These are phyloP conservation scores for Claviceps sp. DNA, from an alignment of 2,329 filamentous ascomycete genomes.

Conservation along the genomic window DNA sequence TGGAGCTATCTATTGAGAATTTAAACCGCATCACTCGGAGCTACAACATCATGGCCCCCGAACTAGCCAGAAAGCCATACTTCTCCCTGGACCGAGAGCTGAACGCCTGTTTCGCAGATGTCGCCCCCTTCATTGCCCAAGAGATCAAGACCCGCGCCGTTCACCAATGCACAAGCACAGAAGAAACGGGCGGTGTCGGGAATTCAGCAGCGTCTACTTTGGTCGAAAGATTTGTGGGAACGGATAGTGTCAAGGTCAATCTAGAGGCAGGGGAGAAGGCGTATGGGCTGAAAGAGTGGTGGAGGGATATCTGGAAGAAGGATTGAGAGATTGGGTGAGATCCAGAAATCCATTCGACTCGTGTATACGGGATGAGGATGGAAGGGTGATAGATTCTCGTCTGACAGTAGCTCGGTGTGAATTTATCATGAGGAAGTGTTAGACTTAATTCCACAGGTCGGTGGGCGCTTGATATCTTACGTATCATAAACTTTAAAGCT, in stretches of 20 bases:
- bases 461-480: too few species aligned
- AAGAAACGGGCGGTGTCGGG: slow-evolving; percentile 13
- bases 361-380: too few species aligned
- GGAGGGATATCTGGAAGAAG: slow-evolving; percentile 59
- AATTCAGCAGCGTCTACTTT: slow-evolving; percentile 32
- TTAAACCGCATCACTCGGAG: slow-evolving; percentile 71
- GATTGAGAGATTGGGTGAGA: not conserved
- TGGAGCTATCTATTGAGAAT: slow-evolving; percentile 59
- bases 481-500: too few species aligned
- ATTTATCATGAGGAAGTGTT: too few species aligned
- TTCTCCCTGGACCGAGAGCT: slow-evolving; percentile 75
- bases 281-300: slow-evolving; percentile 83
- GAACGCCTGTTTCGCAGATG: slow-evolving; percentile 67
- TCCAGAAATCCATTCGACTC: too few species aligned
- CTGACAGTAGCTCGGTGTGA: too few species aligned
- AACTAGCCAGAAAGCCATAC: slow-evolving; percentile 86
- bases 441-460: too few species aligned
- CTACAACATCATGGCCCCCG: slow-evolving; percentile 91
- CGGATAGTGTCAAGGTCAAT: slow-evolving; percentile 42
- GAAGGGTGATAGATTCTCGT: too few species aligned
- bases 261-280: slow-evolving; percentile 62
- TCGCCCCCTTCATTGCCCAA: slow-evolving; percentile 61
- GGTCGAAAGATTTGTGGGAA: slow-evolving; percentile 44
- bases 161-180: slow-evolving; percentile 27
- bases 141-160: slow-evolving; percentile 59